These are phyloP conservation scores for Phytophthora fragariae DNA, from an alignment of 352 stramenopile species.

Conservation along the genomic window DNA sequence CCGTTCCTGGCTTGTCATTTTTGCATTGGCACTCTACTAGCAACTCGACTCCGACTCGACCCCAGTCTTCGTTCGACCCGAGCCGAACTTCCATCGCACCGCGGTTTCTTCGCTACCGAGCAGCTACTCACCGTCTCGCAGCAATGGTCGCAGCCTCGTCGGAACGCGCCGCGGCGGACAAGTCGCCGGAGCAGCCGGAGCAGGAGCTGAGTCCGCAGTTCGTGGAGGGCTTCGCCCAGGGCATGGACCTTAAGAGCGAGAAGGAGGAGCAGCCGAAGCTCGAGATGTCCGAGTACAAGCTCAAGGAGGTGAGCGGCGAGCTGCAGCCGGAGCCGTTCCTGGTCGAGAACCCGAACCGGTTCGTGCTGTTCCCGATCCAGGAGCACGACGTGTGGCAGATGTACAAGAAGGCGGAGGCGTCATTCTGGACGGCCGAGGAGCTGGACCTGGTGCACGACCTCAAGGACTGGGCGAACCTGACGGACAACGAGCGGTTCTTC, in stretches of 20 bases:
- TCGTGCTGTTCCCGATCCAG: conserved; percentile 98
- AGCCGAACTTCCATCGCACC: neutral
- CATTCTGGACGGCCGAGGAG: conserved; percentile 99
- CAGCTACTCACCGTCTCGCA: neutral
- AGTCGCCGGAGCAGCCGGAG: no score
- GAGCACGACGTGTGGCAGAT: conserved; percentile 98
- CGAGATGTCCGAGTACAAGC: conserved; percentile 90
- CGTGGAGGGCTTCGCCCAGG: conserved; percentile 14
- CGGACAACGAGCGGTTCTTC: conserved; percentile 97
- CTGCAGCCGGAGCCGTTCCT: conserved; percentile 93
- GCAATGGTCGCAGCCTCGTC: no score
- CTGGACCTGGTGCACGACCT: conserved; percentile 96
- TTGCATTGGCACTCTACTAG: conserved; percentile 37
- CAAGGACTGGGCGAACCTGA: conserved; percentile 95
- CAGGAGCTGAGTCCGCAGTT: no score
- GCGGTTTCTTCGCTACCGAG: conserved; percentile 5
- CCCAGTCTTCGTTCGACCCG: no score
- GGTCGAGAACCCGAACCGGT: conserved; percentile 95
- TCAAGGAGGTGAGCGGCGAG: conserved; percentile 86
- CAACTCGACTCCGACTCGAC: conserved; percentile 1
- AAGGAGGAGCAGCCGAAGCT: conserved; percentile 33
- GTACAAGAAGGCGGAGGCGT: conserved; percentile 99
- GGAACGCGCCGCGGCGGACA: no score
- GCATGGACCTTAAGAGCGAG: conserved; percentile 29
- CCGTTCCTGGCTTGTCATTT: conserved; percentile 33